Conservation (phyloP, 2,329 filamentous ascomycete species). For the Microsporum canis region DNA sequence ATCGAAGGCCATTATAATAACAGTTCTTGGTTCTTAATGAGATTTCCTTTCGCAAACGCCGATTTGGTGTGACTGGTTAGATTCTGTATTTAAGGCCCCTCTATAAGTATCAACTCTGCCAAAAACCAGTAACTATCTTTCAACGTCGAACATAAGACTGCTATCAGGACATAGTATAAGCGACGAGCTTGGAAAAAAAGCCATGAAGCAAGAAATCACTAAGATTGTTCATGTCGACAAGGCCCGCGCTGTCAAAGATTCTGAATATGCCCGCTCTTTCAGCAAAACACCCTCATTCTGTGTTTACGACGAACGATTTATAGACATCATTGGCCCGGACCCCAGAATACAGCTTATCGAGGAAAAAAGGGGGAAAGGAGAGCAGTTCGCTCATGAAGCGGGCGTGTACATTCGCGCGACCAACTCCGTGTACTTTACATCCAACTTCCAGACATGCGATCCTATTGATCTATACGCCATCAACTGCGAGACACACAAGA, state of each 20-base stretch:
- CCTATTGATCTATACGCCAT: conserved; percentile 20
- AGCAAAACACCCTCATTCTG: conserved; percentile 10
- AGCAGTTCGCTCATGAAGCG: conserved; percentile 43
- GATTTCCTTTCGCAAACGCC: no score
- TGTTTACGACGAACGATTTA: conserved; percentile 16
- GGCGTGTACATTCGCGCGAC: conserved; percentile 26
- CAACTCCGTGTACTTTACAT: conserved; percentile 30
- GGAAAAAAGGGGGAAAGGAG: conserved; percentile 24
- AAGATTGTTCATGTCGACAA: conserved; percentile 11
- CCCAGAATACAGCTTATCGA: conserved; percentile 30
- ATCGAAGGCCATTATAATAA: not conserved
- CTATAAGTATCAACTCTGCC: no score
- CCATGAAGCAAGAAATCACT: not conserved
- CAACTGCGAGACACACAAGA: conserved; percentile 7
- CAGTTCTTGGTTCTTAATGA: no score
- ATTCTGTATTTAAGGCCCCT: no score
- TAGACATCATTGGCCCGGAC: conserved; percentile 25
- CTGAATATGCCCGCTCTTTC: conserved; percentile 9
- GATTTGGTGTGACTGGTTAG: no score
- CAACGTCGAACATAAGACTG: not conserved
- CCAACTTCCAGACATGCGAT: conserved; percentile 22
- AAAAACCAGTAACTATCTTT: no score
- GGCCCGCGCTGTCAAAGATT: conserved; percentile 9
- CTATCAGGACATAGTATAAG: not conserved
- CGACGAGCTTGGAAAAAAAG: not conserved